Conservation (phyloP, 768 basidiomycete genomes). For the Paxillus involutus region DNA sequence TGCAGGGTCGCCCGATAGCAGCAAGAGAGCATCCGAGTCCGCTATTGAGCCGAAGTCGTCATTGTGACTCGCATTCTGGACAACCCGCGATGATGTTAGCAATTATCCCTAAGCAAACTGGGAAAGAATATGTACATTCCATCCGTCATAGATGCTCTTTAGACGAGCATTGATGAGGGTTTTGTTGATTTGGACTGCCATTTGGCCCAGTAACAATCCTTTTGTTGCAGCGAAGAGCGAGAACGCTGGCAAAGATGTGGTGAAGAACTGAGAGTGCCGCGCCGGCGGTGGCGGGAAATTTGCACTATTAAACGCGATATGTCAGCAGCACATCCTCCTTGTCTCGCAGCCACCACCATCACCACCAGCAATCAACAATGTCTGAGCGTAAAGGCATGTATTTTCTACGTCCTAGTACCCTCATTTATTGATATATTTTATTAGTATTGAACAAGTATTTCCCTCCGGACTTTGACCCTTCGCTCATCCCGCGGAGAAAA, state of each 20-base stretch:
- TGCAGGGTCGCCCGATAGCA: conserved; percentile 76
- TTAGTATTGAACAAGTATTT: conserved; percentile 93
- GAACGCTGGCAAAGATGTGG: conserved; percentile 18
- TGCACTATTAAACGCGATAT: conserved; percentile 33
- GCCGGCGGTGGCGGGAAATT: conserved; percentile 26
- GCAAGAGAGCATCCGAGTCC: conserved; percentile 65
- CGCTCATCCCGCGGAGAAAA: conserved; percentile 89
- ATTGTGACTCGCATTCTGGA: conserved; percentile 61
- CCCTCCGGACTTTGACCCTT: conserved; percentile 97
- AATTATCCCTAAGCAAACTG: conserved; percentile 7
- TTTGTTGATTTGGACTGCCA: conserved; percentile 77
- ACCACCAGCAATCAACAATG: conserved; percentile 45
- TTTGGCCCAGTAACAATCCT: conserved; percentile 25
- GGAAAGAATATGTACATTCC: conserved; percentile 47
- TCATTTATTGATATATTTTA: conserved; percentile 5
- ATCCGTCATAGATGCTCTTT: conserved; percentile 57
- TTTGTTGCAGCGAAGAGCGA: conserved; percentile 4
- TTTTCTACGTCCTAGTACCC: not conserved
- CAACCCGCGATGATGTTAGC: conserved; percentile 10
- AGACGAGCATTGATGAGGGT: conserved; percentile 54
- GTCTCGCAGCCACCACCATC: not conserved
- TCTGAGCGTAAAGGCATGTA: conserved; percentile 77
- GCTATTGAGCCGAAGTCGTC: conserved; percentile 72
- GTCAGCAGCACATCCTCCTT: conserved; percentile 29
- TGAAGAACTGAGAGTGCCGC: conserved; percentile 17